Conservation (phyloP, 192 early-diverging fungal genomes). For the Nowakowskiella sp. region DNA sequence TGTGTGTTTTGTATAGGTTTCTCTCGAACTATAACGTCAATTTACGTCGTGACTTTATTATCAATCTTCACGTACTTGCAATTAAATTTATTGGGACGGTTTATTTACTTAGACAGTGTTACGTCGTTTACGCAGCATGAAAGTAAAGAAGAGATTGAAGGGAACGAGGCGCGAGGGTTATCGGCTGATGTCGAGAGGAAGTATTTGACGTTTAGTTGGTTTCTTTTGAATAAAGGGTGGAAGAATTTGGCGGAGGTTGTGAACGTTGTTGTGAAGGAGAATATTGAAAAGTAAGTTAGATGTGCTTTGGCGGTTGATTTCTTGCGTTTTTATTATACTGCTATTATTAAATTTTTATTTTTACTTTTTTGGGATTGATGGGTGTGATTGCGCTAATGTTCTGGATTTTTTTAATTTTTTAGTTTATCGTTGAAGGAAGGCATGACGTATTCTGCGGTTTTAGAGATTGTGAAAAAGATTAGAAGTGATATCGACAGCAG, state of each 20-base stretch:
- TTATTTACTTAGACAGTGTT: conserved; percentile 61
- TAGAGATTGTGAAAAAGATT: conserved; percentile 21
- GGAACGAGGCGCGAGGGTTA: conserved; percentile 17
- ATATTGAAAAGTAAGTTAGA: conserved; percentile 44
- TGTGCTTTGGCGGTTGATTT: conserved; percentile 3
- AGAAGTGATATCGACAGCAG: conserved; percentile 7
- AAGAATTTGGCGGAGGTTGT: conserved; percentile 60
- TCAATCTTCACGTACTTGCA: conserved; percentile 79
- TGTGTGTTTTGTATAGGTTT: conserved; percentile 48
- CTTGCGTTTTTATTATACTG: background rate
- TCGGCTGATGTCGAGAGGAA: conserved; percentile 58
- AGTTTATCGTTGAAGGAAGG: conserved; percentile 30
- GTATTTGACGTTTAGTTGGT: conserved; percentile 88
- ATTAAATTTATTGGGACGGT: conserved; percentile 83
- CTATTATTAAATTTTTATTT: too few species aligned
- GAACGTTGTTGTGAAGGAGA: conserved; percentile 53
- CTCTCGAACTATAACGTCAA: conserved; percentile 71
- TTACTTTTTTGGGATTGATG: background rate
- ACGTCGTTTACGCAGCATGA: conserved; percentile 8
- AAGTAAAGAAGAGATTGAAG: conserved; percentile 3
- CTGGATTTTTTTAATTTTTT: background rate
- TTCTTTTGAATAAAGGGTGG: conserved; percentile 85
- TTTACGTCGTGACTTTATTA: conserved; percentile 83
- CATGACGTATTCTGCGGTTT: conserved; percentile 16
- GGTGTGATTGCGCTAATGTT: background rate